Evolutionary conservation across 139 green algal genomes (phyloP).

Genomic region (Chlorella sp.): DNA sequence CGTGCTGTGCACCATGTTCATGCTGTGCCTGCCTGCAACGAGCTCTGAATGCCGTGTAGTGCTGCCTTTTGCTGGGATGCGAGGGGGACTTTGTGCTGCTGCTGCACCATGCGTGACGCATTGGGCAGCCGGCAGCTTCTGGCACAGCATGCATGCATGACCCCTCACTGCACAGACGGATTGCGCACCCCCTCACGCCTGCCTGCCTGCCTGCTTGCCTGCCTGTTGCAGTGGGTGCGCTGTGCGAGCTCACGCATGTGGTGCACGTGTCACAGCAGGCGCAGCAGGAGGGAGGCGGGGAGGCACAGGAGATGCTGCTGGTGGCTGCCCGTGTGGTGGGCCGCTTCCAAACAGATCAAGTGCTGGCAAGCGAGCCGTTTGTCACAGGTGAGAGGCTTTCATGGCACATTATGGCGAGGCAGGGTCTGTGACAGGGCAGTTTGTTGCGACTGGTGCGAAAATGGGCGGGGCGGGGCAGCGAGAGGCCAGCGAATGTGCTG

Average conservation of each 20-base stretch:
- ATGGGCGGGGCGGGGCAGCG: too few relatives aligned
- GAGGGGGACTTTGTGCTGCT: too few relatives aligned
- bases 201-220: not conserved
- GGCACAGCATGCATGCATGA: too few relatives aligned
- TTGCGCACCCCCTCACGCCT: not conserved
- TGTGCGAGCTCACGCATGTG: not conserved
- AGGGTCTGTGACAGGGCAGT: not conserved
- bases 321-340: not conserved
- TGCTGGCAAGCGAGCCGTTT: not conserved
- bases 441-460: not conserved
- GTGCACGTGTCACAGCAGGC: not conserved
- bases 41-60: not conserved
- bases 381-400: not conserved
- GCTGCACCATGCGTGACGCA: too few relatives aligned
- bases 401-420: too few relatives aligned
- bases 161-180: not conserved
- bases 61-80: too few relatives aligned
- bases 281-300: not conserved
- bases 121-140: too few relatives aligned
- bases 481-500: too few relatives aligned
- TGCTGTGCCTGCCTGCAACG: not conserved
- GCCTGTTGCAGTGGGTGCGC: not conserved
- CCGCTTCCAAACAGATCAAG: not conserved
- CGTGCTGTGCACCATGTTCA: not conserved
- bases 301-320: not conserved